phyloP scores from a whole-genome alignment of 148 eudicot species.

The Camellia japonica region DNA sequence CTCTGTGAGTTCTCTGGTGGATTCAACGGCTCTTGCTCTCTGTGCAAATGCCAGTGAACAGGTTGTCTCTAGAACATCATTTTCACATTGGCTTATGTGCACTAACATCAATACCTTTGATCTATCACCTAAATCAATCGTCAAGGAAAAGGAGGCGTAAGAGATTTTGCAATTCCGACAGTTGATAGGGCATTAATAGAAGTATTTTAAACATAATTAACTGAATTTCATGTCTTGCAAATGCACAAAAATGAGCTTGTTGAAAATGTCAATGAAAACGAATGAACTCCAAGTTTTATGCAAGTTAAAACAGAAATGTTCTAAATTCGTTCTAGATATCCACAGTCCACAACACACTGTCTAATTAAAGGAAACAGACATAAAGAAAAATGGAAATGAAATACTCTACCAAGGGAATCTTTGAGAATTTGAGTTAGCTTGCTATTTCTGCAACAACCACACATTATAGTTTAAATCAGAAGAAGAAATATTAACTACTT shows the following conservation, averaged over 20 bases:
- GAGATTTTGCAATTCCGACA: background rate
- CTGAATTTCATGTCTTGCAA: background rate
- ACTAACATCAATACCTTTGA: conserved; percentile 72
- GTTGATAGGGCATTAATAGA: background rate
- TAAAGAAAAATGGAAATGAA: background rate
- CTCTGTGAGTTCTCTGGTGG: conserved; percentile 52
- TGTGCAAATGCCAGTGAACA: conserved; percentile 66
- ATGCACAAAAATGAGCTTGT: background rate
- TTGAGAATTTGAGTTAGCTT: conserved; percentile 68
- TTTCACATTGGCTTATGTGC: conserved; percentile 61
- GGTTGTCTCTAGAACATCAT: conserved; percentile 60
- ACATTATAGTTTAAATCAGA: conserved; percentile 3
- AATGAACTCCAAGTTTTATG: background rate
- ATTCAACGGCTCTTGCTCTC: conserved; percentile 65
- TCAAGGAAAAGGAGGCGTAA: background rate
- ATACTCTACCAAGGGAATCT: conserved; percentile 59
- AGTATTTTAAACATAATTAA: background rate
- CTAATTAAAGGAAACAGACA: background rate
- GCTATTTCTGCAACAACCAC: conserved; percentile 60
- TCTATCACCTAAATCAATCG: conserved; percentile 43
- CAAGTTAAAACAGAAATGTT: background rate
- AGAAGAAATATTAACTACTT: background rate
- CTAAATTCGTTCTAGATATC: background rate
- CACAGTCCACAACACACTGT: background rate
- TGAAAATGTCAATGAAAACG: background rate